Base-by-base conservation (phyloP, 495 filamentous ascomycete genomes). In the Parmelia sp. region DNA sequence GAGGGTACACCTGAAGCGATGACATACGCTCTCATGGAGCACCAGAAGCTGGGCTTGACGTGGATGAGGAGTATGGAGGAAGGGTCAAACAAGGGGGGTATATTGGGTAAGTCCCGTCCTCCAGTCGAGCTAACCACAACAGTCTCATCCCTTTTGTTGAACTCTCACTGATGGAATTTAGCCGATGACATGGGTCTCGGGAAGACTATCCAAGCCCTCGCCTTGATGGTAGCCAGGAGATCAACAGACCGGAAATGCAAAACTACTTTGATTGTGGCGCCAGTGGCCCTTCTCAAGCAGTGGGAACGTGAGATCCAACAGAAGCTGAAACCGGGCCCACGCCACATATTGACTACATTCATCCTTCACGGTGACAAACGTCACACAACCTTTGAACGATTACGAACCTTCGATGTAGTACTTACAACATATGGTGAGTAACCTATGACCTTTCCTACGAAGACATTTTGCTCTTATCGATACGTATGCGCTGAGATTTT, bases 111-210 rank as follows among this genome's bases (percentile, higher is more conserved):
- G 57, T 39, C 25, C 7, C 21, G 29, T 21, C 21, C 36, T 12
- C 37, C 37, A 15, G 27, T 61, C 44, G 19, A 29, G 29, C 33
- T 61, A 0, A n/a, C 31, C 21, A 59, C n/a, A 31, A 37, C 8
- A 9, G 42, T 27, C 23, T 21, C 19, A 35, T 21, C 2, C 2
- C 35, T 15, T 33, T 40, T 33, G 17, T 56, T 45, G 23, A 29
- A n/a, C 40, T 61, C 7, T 44, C 25, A 37, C 60, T 61, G 36
- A 61, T 53, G 12, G 33, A 14, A 51, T 21, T 17, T 94, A 56
- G 91, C 90, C 6, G 90, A 96, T 71, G 91, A 92, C 58, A 98
- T 98, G 94, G 94, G 94, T 15, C 80, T 98, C 14, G 94, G 94
- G 27, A 98, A 98, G 77, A 98, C 94, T 3, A 88, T 98, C 57